A percentile compares a stretch with the other conserved stretches of the same genome.
Conservation (phyloP, 176 grass and related monocot genomes). For the Guadua angustifolia region DNA sequence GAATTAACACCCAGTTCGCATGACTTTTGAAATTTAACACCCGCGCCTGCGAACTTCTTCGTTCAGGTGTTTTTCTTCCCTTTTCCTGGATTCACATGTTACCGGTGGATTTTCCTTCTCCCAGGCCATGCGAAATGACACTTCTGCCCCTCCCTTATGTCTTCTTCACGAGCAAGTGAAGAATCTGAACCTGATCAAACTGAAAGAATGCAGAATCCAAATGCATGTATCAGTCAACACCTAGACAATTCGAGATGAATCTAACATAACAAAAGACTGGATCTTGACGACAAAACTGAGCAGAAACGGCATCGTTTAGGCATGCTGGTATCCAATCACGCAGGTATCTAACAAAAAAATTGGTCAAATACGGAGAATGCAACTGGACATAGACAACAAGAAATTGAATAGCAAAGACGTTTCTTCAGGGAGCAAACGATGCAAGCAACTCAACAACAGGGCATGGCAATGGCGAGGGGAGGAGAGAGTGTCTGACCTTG, state of each 20-base stretch:
- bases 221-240: slow-evolving; percentile 44
- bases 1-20: too few relatives aligned
- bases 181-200: slow-evolving; percentile 11
- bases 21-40: too few relatives aligned
- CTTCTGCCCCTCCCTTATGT: too few relatives aligned
- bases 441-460: slow-evolving; percentile 38
- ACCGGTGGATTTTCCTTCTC: too few relatives aligned
- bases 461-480: slow-evolving; percentile 28
- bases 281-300: slow-evolving; percentile 60
- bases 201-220: slow-evolving; percentile 43
- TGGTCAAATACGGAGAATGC: slow-evolving; percentile 43
- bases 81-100: too few relatives aligned
- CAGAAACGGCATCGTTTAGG: slow-evolving; percentile 44
- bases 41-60: too few relatives aligned
- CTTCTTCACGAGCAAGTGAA: too few relatives aligned
- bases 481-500: slow-evolving; percentile 60
- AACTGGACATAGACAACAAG: slow-evolving; percentile 6
- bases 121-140: too few relatives aligned
- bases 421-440: slow-evolving; percentile 36
- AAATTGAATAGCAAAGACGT: slow-evolving; percentile 16
- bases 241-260: slow-evolving; percentile 42
- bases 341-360: slow-evolving; percentile 31
- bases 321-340: slow-evolving; percentile 40
- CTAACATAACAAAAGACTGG: slow-evolving; percentile 38
- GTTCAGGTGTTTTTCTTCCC: too few relatives aligned